Base-by-base conservation (phyloP, 139 green algal genomes). In the Chlorella sp. region DNA sequence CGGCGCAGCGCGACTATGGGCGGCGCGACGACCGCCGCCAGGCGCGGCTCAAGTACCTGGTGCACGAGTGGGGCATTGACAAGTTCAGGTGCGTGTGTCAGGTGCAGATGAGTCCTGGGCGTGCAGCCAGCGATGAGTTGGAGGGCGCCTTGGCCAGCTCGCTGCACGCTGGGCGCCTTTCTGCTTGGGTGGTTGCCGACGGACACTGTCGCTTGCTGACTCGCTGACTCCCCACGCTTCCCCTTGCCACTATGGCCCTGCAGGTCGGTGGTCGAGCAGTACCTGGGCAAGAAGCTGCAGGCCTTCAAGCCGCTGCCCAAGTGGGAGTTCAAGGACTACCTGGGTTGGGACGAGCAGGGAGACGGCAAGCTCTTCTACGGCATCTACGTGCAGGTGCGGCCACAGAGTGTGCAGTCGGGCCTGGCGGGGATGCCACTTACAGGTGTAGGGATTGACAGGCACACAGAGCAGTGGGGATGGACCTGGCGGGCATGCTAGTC, bases 11-110 rank as follows among this genome's bases (percentile, higher is more conserved):
- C 30, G 96, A 99, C 88, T 99, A 99, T 76, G 96, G 96, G 32
- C 87, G 96, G 22, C 88, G 96, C 34, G 96, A 99, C 78, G 96
- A 98, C 85, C 85, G 96, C 76, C 94, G 93, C 80, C 89, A 97
- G 83, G 83, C 94, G 23, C 89, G 96, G 51, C 85, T 99, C 34
- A 99, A 99, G 92, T 99, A 99, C 86, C 88, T 99, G 64, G 85
- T 99, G 24, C 34, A 91, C 34, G 87, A 94, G 75, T 99, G 96
- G 96, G 96, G 87, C 66, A 83, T 99, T 31, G 91, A 98, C 69
- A 91, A 89, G 74, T 99, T 99, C 91, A 77, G 87, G 69, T 78
- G 60, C 2, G 94, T 93, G 33, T 85, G 10, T 24, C 10, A 17
- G 42, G 42, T 55, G 10, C 42, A 55, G 42, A 55, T n/a, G n/a